Conservation (phyloP, 208 protist genomes). For the Trypanosoma congolense region DNA sequence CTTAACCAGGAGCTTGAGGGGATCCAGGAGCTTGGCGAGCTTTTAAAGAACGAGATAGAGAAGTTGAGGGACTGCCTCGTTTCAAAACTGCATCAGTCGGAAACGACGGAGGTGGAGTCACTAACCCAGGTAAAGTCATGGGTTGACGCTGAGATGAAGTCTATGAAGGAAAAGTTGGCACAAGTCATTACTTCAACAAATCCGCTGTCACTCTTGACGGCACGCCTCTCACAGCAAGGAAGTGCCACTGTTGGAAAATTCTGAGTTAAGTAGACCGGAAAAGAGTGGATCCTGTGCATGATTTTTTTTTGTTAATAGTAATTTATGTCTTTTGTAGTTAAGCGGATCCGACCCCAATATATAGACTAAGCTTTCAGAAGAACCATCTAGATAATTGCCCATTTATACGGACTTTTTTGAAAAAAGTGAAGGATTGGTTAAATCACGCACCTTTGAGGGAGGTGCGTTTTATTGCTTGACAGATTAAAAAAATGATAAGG, state of each 20-base stretch:
- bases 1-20: slow-evolving; percentile 78
- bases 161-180: slow-evolving; percentile 43
- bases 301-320: too few relatives aligned
- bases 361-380: too few relatives aligned
- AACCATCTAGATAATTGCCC: too few relatives aligned
- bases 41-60: slow-evolving; percentile 61
- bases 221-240: not conserved
- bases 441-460: too few relatives aligned
- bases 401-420: too few relatives aligned
- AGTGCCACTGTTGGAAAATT: not conserved
- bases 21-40: slow-evolving; percentile 64
- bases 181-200: slow-evolving; percentile 26
- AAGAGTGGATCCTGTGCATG: too few relatives aligned
- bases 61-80: slow-evolving; percentile 53
- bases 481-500: too few relatives aligned
- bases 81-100: slow-evolving; percentile 39
- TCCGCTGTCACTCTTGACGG: slow-evolving; percentile 26
- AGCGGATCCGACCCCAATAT: too few relatives aligned
- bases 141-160: slow-evolving; percentile 61
- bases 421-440: too few relatives aligned
- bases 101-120: slow-evolving; percentile 57
- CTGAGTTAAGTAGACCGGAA: too few relatives aligned
- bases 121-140: slow-evolving; percentile 59
- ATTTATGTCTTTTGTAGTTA: too few relatives aligned
- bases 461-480: too few relatives aligned